Evolutionary conservation across 352 stramenopile species (phyloP).

Genomic region (Globisporangium radiosum): DNA sequence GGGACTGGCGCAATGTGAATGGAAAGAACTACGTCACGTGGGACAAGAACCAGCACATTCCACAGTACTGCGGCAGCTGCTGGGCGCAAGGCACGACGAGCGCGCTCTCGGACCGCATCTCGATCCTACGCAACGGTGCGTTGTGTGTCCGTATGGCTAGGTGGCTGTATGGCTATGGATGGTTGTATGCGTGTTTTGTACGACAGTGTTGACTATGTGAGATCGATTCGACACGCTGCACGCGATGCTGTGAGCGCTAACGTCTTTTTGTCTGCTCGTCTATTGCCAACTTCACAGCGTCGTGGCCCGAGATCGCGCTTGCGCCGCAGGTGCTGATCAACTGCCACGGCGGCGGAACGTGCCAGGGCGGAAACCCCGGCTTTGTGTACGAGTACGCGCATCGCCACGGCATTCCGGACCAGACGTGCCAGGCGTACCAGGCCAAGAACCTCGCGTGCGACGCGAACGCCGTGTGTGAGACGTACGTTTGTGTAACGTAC

Average conservation of each 20-base stretch:
- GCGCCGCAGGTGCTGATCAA: slow-evolving; percentile 82
- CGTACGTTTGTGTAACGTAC: slow-evolving; percentile 22
- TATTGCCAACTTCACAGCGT: slow-evolving; percentile 18
- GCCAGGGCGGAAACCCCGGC: slow-evolving; percentile 73
- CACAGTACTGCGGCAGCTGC: slow-evolving; percentile 90
- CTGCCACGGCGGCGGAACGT: slow-evolving; percentile 73
- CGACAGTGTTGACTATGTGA: neutral
- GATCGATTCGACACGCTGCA: no score
- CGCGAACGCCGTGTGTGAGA: slow-evolving; percentile 76
- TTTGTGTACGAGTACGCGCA: slow-evolving; percentile 85
- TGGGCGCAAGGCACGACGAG: slow-evolving; percentile 89
- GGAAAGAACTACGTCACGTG: slow-evolving; percentile 95
- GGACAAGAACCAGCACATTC: slow-evolving; percentile 98
- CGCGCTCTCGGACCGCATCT: slow-evolving; percentile 88
- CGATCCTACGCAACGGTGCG: slow-evolving; percentile 82
- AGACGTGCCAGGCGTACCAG: slow-evolving; percentile 91
- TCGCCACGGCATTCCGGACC: slow-evolving; percentile 86
- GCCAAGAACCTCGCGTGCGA: slow-evolving; percentile 79
- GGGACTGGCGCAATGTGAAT: slow-evolving; percentile 94
- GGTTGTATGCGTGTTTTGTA: neutral
- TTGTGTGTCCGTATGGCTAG: no score
- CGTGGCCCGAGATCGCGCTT: slow-evolving; percentile 79
- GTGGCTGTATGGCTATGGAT: no score
- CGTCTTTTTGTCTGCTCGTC: no score
- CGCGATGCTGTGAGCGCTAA: no score